phyloP scores from a whole-genome alignment of 805 yeast genomes.

The Maudiozyma saulgeensis region DNA sequence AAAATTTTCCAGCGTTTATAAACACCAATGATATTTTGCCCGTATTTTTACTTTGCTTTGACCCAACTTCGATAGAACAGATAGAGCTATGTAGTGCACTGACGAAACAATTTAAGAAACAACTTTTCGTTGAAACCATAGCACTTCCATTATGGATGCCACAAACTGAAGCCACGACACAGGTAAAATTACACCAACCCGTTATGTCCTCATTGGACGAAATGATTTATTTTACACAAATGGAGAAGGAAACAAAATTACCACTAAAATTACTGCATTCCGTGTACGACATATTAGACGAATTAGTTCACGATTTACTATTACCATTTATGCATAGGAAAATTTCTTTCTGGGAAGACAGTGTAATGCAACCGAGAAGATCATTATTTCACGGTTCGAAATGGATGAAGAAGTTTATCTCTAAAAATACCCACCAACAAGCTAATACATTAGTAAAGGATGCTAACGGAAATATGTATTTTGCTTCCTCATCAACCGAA shows the following conservation, averaged over 20 bases:
- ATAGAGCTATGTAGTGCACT: slow-evolving; percentile 34
- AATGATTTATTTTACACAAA: slow-evolving; percentile 12
- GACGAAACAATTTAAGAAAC: slow-evolving; percentile 35
- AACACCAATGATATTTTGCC: slow-evolving; percentile 55
- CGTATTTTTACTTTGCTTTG: slow-evolving; percentile 42
- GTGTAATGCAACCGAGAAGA: slow-evolving; percentile 62
- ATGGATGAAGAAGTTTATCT: slow-evolving; percentile 39
- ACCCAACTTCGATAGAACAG: slow-evolving; percentile 36
- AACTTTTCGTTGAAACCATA: slow-evolving; percentile 30
- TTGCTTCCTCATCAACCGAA: slow-evolving; percentile 55
- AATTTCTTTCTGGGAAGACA: slow-evolving; percentile 79
- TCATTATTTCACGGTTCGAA: slow-evolving; percentile 62
- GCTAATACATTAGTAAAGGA: slow-evolving; percentile 29
- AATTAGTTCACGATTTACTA: slow-evolving; percentile 17
- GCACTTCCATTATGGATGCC: slow-evolving; percentile 23
- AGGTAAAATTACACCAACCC: slow-evolving; percentile 23
- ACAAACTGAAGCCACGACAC: slow-evolving; percentile 2
- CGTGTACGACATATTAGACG: slow-evolving; percentile 21
- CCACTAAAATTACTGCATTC: slow-evolving; percentile 15
- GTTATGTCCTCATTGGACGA: slow-evolving; percentile 24
- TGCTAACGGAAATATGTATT: slow-evolving; percentile 45
- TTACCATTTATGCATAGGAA: slow-evolving; percentile 82
- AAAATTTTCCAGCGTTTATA: slow-evolving; percentile 44
- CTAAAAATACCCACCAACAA: slow-evolving; percentile 13
- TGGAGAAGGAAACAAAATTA: slow-evolving; percentile 7